Evolutionary conservation across 805 yeast genomes (phyloP).

Genomic region (Tetrapisispora nanseiensis): DNA sequence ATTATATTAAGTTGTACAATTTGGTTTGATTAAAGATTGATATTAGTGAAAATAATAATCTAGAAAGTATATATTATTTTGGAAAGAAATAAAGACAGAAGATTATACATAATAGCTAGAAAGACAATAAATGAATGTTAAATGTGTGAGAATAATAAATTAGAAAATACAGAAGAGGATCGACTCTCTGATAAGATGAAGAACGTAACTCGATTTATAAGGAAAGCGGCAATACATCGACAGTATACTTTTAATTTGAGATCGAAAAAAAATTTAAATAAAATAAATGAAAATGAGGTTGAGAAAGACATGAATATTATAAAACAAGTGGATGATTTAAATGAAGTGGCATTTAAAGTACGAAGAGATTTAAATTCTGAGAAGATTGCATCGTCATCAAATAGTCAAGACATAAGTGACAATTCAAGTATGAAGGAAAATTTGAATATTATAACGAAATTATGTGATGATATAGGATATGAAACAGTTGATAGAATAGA

Average conservation of each 20-base stretch:
- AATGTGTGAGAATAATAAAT: background rate
- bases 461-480: background rate
- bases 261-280: background rate
- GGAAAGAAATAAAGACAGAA: no score
- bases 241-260: background rate
- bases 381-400: background rate
- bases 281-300: background rate
- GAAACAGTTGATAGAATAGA: no score
- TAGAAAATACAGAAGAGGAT: background rate
- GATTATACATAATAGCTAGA: background rate
- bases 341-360: background rate
- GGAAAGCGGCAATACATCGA: constrained; percentile 1
- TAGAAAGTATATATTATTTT: no score
- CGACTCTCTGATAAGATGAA: background rate
- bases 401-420: background rate
- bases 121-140: background rate
- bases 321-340: background rate
- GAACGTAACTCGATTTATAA: background rate
- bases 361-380: background rate
- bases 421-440: background rate
- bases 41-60: no score
- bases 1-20: no score
- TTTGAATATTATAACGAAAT: background rate
- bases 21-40: no score
- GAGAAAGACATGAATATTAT: background rate